Evolutionary conservation across 78 protist genomes (phyloP).

Genomic region (Chrysochromulina tobinii): DNA sequence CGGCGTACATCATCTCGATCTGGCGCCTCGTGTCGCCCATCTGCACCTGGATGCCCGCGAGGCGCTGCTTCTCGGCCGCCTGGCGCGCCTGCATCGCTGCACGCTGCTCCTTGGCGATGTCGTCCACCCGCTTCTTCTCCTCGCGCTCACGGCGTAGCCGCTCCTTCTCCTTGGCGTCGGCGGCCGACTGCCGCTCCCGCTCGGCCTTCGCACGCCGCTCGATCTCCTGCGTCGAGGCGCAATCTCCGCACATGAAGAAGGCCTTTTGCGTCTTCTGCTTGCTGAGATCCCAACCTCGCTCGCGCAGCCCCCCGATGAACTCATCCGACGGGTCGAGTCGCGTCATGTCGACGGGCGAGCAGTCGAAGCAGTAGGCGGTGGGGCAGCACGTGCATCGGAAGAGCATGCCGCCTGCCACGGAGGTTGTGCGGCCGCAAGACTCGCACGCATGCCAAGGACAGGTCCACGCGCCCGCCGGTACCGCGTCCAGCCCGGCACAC

Average conservation of each 20-base stretch:
- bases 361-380: conserved; percentile 43
- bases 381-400: conserved; percentile 40
- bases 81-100: too few relatives aligned
- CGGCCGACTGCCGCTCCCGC: neutral
- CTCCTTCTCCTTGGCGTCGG: neutral
- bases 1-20: too few relatives aligned
- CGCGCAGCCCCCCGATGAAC: neutral
- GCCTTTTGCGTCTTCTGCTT: neutral
- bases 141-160: neutral
- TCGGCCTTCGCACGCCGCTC: neutral
- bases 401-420: conserved; percentile 29
- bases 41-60: too few relatives aligned
- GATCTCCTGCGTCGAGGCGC: neutral
- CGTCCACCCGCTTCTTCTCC: neutral
- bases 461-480: neutral
- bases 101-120: too few relatives aligned
- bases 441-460: conserved; percentile 33
- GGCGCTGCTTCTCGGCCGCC: too few relatives aligned
- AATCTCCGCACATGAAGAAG: neutral
- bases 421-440: conserved; percentile 13
- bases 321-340: neutral
- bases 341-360: neutral
- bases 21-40: too few relatives aligned
- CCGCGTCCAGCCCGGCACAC: neutral
- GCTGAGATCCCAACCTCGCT: neutral